Conservation (phyloP, 345 rosid genomes). For the Mallotus nudiflorus region DNA sequence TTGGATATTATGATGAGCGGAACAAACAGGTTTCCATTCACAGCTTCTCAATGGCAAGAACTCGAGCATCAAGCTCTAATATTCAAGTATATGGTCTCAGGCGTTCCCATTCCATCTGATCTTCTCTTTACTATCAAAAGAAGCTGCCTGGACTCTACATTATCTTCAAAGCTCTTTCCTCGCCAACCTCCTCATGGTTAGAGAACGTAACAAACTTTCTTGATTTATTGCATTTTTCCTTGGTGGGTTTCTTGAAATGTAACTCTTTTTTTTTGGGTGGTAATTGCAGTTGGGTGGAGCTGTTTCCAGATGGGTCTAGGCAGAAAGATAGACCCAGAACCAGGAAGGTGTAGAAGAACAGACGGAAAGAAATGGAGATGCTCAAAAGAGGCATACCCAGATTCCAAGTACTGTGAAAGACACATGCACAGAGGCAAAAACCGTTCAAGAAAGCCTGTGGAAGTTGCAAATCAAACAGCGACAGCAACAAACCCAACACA, state of each 20-base stretch:
- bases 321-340: conserved; percentile 84
- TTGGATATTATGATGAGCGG: conserved; percentile 27
- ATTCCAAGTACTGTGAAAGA: conserved; percentile 90
- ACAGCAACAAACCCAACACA: conserved; percentile 20
- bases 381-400: conserved; percentile 86
- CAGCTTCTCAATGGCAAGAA: conserved; percentile 86
- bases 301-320: conserved; percentile 74
- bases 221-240: not conserved
- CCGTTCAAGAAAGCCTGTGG: conserved; percentile 99
- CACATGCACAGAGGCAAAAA: conserved; percentile 97
- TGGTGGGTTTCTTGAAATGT: not conserved
- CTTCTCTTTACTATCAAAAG: conserved; percentile 73
- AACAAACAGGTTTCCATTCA: conserved; percentile 64
- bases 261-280: not conserved
- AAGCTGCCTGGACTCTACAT: conserved; percentile 48
- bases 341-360: conserved; percentile 90
- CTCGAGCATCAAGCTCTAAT: conserved; percentile 87
- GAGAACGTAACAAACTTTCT: not conserved
- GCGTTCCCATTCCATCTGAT: conserved; percentile 75
- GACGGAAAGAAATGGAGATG: conserved; percentile 99
- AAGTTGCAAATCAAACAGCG: conserved; percentile 31
- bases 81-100: conserved; percentile 75
- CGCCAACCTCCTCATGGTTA: conserved; percentile 57
- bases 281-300: conserved; percentile 67
- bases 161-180: conserved; percentile 48